Evolutionary conservation across 2,329 filamentous ascomycete genomes (phyloP).

Genomic region (Keithomyces neogunnii): DNA sequence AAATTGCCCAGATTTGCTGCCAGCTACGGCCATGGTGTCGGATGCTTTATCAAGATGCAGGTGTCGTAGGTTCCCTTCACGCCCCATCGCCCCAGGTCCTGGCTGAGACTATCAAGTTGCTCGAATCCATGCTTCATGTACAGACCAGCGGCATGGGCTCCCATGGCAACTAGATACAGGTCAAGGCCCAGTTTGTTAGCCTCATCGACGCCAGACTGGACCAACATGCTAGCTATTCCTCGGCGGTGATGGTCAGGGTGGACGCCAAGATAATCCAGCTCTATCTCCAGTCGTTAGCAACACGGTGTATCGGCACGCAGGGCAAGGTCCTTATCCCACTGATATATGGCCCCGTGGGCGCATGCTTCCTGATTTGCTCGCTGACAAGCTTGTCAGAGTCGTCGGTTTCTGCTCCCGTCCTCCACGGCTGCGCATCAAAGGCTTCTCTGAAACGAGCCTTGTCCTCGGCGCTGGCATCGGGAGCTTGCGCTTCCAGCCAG

Average conservation of each 20-base stretch:
- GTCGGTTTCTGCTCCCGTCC: not conserved
- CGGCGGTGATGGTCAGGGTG: slow-evolving; percentile 13
- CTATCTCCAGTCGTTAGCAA: slow-evolving; percentile 4
- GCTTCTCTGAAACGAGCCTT: not conserved
- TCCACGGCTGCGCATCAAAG: not conserved
- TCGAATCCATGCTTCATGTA: slow-evolving; percentile 14
- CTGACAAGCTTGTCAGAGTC: slow-evolving; percentile 2
- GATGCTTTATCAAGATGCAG: not conserved
- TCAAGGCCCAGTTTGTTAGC: slow-evolving; percentile 12
- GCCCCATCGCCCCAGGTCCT: slow-evolving; percentile 1
- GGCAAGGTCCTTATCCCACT: not conserved
- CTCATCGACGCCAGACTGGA: slow-evolving; percentile 12
- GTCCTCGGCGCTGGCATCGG: slow-evolving; percentile 5
- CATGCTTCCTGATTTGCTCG: not conserved
- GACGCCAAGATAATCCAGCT: slow-evolving; percentile 15
- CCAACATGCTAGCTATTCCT: slow-evolving; percentile 14
- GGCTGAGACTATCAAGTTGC: not conserved
- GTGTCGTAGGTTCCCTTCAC: not conserved
- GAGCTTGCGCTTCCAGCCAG: slow-evolving; percentile 9
- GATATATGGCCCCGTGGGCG: slow-evolving; percentile 5
- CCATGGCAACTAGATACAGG: slow-evolving; percentile 12
- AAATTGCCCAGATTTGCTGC: no score
- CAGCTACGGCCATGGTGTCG: not conserved
- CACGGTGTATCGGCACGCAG: not conserved
- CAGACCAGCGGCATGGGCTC: slow-evolving; percentile 7